Evolutionary conservation across 371 early-diverging fungal genomes (phyloP), one percentile per base, ranked within the genome.

Genomic region (Gilbertella persicaria): DNA sequence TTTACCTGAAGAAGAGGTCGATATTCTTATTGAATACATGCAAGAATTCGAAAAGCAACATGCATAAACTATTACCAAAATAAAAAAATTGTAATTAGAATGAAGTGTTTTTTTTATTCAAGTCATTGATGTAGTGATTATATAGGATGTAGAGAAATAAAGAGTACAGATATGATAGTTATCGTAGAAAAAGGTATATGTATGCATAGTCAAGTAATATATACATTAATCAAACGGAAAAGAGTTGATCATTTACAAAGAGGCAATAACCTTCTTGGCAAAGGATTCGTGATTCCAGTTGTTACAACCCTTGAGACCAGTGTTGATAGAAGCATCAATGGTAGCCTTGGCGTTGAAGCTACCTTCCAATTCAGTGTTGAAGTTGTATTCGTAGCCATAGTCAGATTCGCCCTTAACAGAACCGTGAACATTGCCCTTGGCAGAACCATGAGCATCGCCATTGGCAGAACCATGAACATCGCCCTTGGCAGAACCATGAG

Each of bases 1-100:
- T 23, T 80, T 96, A 79, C 79, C 91, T 3, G 66, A 87, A 49
- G 91, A 94, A 37, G 92, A 87, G 41, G 92, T 92, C 2, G 76
- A 88, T 54, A 75, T 71, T 25, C 64, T 97, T 47, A 86, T 88
- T 5, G 70, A 55, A 4, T 96, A 86, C 57, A 87, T 95, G 89
- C 62, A 71, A 38, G 87, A 87, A 48, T 96, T 96, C 79, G 86
- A 84, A 62, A 62, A 69, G 41, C 50, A 66, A 36, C 67, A 76
- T 40, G 20, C 17, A 35, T 45, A 45, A 30, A 42, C 14, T 26
- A 41, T 9, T 5, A 4, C 9, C 28, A 12, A 33, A 33, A 33
- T 33, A 33, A 33, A 33, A 8, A 6, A 9, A 2, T 10, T 33
- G 10, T 33, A 33, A 28, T 9, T 28, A 28, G 9, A n/a, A n/a